Percentiles rank a stretch among this genome's conserved stretches.
phyloP scores from a whole-genome alignment of 164 flowering plant genomes.

The Vitis vinifera region DNA sequence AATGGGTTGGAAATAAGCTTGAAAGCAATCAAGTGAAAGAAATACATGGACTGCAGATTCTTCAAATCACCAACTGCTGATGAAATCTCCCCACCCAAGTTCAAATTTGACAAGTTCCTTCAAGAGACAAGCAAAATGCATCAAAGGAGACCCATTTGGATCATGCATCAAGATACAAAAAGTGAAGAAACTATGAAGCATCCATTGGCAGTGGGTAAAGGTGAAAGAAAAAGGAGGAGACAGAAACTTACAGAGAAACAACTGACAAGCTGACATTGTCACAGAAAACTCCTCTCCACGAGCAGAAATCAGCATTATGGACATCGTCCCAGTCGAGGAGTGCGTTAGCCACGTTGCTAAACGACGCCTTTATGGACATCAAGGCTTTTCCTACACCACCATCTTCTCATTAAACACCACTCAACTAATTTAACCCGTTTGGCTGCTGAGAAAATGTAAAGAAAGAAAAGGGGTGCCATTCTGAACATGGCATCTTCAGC shows the following conservation, averaged over 20 bases:
- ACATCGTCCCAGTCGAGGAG: constrained; percentile 80
- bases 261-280: constrained; percentile 60
- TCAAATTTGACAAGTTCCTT: constrained; percentile 81
- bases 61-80: constrained; percentile 75
- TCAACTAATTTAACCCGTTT: neutral
- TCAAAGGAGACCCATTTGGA: neutral
- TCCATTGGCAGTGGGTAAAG: neutral
- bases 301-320: constrained; percentile 61
- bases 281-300: constrained; percentile 88
- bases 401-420: neutral
- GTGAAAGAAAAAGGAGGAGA: neutral
- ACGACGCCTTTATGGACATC: constrained; percentile 68
- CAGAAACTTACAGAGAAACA: constrained; percentile 60
- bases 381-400: constrained; percentile 61
- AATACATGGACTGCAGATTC: constrained; percentile 64
- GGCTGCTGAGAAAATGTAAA: neutral
- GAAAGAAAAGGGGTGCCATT: neutral
- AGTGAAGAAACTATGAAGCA: neutral
- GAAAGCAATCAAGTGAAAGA: neutral
- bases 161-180: neutral
- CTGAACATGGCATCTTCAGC: too few relatives aligned
- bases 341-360: constrained; percentile 69
- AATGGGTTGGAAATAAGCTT: neutral
- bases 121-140: constrained; percentile 1
- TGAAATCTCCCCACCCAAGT: constrained; percentile 88